Base-by-base conservation (phyloP, 148 eudicot genomes). In the Spergularia marina region DNA sequence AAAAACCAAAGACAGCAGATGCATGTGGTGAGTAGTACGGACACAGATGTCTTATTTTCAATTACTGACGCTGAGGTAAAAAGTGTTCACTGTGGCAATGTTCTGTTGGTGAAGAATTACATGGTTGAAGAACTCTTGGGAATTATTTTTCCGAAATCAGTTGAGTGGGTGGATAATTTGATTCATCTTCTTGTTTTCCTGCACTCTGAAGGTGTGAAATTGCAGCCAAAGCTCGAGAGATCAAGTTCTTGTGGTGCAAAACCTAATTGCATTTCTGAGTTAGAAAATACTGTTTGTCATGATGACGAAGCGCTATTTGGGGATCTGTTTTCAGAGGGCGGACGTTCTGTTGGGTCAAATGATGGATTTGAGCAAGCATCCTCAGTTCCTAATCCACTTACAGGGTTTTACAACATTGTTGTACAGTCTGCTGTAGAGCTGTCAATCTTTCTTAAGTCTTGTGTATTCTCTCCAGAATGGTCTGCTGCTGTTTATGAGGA, bases 271-370 rank as follows among this genome's bases (percentile, higher is more conserved):
- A 77, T 75, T 62, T 83, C 85, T 65, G 99, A 96, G 84, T 76
- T 78, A 41, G 99, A 96, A 71, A 92, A 44, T 71, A 80, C 86
- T 30, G 79, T 83, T 79, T 88, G 91, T 84, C 97, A 91, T 77
- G 99, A 96, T 82, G 99, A 96, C 80, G 99, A 96, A 82, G 97
- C 98, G 44, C 83, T 96, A 36, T 96, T 96, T 82, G 99, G 99
- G 70, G 91, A 96, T 85, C 94, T 96, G 72, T 96, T 96, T 77
- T 96, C 97, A 17, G 99, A 96, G 89, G 92, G 91, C 76, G 91
- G 92, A 65, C 97, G 99, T 13, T 91, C 99, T 65, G 88, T 84
- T 77, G 97, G 90, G 73, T 93, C 97, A 62, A 84, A 86, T 71
- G 99, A 95, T 74, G 97, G 90, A 57, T 85, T 65, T 78, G 98